phyloP scores from a whole-genome alignment of 495 filamentous ascomycete genomes.

The Haplographium delicatum region DNA sequence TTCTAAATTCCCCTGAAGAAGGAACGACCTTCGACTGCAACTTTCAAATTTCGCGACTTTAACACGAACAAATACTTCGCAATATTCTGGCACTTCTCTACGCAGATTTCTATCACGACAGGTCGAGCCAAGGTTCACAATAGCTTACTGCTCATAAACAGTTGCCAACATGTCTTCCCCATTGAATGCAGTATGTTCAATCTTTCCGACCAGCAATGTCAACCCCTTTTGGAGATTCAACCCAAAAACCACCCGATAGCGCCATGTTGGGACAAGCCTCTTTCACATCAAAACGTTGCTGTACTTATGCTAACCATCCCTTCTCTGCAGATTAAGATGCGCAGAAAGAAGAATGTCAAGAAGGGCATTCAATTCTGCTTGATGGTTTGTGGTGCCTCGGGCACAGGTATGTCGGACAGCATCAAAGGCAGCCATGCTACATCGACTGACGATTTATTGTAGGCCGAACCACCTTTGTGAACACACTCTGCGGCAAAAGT shows the following conservation, averaged over 20 bases:
- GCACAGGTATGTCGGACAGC: conserved; percentile 68
- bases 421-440: neutral
- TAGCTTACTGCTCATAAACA: neutral
- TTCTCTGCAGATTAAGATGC: conserved; percentile 74
- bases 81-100: neutral
- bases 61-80: conserved; percentile 7
- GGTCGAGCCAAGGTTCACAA: neutral
- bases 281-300: conserved; percentile 11
- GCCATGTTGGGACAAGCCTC: conserved; percentile 25
- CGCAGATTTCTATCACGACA: neutral
- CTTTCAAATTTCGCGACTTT: conserved; percentile 21
- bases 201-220: conserved; percentile 4
- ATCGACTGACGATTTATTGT: conserved; percentile 6
- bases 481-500: conserved; percentile 94
- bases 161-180: conserved; percentile 52
- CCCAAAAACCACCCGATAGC: conserved; percentile 21
- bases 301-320: conserved; percentile 20
- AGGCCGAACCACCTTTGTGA: conserved; percentile 98
- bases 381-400: conserved; percentile 99
- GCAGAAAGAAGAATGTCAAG: conserved; percentile 99
- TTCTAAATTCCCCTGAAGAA: conserved; percentile 19
- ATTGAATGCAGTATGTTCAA: conserved; percentile 53
- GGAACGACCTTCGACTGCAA: conserved; percentile 20
- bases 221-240: conserved; percentile 26
- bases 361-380: conserved; percentile 99